Evolutionary conservation across 495 filamentous ascomycete species (phyloP).

Genomic region (Penicillium paxilli): DNA sequence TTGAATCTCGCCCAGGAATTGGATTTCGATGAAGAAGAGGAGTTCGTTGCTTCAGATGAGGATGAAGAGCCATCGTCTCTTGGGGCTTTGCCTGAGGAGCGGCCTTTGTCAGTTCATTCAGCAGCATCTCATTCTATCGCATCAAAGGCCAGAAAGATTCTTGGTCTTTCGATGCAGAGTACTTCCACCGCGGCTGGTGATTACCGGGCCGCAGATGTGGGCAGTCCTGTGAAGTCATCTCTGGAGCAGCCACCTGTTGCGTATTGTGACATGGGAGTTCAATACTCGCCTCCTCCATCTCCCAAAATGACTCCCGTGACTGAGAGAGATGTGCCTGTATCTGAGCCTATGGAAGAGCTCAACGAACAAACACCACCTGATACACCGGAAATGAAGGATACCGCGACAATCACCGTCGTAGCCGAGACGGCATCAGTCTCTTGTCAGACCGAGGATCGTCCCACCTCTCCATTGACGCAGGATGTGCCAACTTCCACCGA

Average conservation of each 20-base stretch:
- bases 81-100: constrained; percentile 46
- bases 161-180: constrained; percentile 45
- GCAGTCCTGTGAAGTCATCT: constrained; percentile 11
- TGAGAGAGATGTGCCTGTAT: background rate
- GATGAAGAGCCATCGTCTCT: constrained; percentile 22
- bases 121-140: constrained; percentile 39
- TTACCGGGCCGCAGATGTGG: constrained; percentile 16
- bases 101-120: constrained; percentile 44
- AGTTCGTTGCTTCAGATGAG: constrained; percentile 46
- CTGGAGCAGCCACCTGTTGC: constrained; percentile 10
- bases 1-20: constrained; percentile 89
- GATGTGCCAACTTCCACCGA: too few species aligned
- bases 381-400: constrained; percentile 25
- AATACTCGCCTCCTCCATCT: constrained; percentile 80
- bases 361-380: background rate
- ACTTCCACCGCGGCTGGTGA: constrained; percentile 24
- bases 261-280: constrained; percentile 75
- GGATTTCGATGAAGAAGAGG: constrained; percentile 76
- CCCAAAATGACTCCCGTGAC: constrained; percentile 47
- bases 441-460: constrained; percentile 70
- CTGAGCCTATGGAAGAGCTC: background rate
- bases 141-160: constrained; percentile 50
- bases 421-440: constrained; percentile 66
- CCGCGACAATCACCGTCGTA: constrained; percentile 29
- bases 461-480: constrained; percentile 69